Base-by-base conservation (phyloP, 306 rosid genomes). In the Fragaria ananassa region DNA sequence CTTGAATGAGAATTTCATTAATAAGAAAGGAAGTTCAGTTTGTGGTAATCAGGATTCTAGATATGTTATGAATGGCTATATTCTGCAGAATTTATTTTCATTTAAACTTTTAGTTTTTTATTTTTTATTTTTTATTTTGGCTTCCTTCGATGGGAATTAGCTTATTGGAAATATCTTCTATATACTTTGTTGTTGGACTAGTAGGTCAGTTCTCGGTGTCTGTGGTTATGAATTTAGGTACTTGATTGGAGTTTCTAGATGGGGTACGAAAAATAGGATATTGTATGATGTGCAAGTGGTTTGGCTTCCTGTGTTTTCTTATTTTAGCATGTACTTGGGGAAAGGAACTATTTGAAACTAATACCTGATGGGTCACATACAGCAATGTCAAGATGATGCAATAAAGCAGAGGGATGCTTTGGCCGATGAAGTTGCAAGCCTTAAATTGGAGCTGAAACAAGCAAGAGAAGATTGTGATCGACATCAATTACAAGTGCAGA, bases 301-400 rank as follows among this genome's bases (percentile, higher is more conserved):
- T 14, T 76, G n/a, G 11, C 27, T 5, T 65, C 41, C 27, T 63
- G 21, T 66, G 17, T 73, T 70, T 53, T 25, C 37, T 25, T 69
- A 35, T 72, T 42, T 81, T 62, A 53, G 27, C 53, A 4, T 63
- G 17, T 78, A 50, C 63, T 67, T 25, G 31, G 31, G 72, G 25
- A 60, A 74, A 74, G 60, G 44, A 63, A 61, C 54, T 68, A 46
- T 80, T 56, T 76, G 47, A 27, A 15, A 51, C 39, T 81, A 74
- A 53, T 27, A 45, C 77, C 78, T 77, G 53, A 68, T 87, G 74
- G 77, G 68, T 71, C 70, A 21, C 63, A 46, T 56, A 34, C 72
- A 95, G 99, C 70, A 93, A 80, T 89, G 97, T 82, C 97, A 92
- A 85, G 99, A 92, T 54, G 99, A 95, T 65, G 97, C 99, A 31